Base-by-base conservation (phyloP, 2,329 filamentous ascomycete genomes). In the Paradendryphiella salina region DNA sequence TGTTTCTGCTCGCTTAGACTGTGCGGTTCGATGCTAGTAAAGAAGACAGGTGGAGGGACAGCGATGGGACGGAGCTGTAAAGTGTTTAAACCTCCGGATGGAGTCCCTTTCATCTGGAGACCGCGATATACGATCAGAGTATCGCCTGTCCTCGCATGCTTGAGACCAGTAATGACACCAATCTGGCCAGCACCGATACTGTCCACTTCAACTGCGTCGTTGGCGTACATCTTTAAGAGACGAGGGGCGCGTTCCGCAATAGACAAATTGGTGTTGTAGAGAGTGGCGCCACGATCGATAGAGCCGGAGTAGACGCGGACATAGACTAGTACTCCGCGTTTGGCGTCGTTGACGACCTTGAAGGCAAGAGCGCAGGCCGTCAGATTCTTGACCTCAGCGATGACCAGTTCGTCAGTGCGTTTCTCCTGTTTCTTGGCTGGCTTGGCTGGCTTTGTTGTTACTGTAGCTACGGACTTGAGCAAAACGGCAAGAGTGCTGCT, bases 1-100 rank as follows among this genome's bases (percentile, higher is more conserved):
- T 87, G 83, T 62, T 91, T 92, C 63, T 91, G 88, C 59, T 92
- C 90, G 26, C 87, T 82, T 26, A 89, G 77, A 62, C 89, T 87
- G 60, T 90, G 76, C 14, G 85, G 90, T 58, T 97, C 93, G 21
- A 97, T 86, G 53, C 92, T 90, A n/a, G 95, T 87, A 72, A 97
- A 99, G 67, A 96, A 96, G 0, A 99, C 94, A 0, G 94, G 91
- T 0, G 94, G 91, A 0, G 94, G 93, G 0, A 96, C 89, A 52
- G 89, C 83, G 21, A 96, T 94, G 0, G 94, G 90, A 13, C 90
- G 85, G 29, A 99, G 83, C 66, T 96, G 91, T 13, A 97, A 77
- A 13, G 82, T 85, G 41, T 86, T 85, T 40, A 96, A 76, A 0
- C 84, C 81, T 13, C 85, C 81, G 14, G 88, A 84, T 1, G 90